phyloP scores from a whole-genome alignment of 352 stramenopile species.

The Globisporangium alternatum region DNA sequence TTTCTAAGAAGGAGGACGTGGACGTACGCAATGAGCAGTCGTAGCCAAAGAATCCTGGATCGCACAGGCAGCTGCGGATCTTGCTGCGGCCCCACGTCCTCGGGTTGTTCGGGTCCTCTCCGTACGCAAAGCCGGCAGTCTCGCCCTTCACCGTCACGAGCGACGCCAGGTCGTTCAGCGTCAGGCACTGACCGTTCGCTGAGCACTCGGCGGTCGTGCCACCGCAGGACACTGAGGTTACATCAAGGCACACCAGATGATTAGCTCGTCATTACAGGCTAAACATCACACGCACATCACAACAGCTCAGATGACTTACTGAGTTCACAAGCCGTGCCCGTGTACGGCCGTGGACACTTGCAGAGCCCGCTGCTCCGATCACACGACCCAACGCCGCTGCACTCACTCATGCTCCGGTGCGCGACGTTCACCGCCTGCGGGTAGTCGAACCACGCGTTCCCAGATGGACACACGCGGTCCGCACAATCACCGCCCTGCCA shows the following conservation, averaged over 20 bases:
- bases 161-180: constrained; percentile 57
- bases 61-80: constrained; percentile 68
- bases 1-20: not conserved
- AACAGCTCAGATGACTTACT: constrained; percentile 35
- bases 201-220: constrained; percentile 49
- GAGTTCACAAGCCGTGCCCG: constrained; percentile 57
- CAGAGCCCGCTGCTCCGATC: constrained; percentile 67
- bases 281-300: not conserved
- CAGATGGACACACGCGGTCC: constrained; percentile 55
- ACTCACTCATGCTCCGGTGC: constrained; percentile 51
- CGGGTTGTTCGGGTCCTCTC: constrained; percentile 61
- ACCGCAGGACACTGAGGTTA: constrained; percentile 48
- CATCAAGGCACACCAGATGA: not conserved
- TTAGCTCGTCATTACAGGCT: not conserved
- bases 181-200: constrained; percentile 74
- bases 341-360: constrained; percentile 72
- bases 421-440: constrained; percentile 48
- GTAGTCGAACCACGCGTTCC: constrained; percentile 66
- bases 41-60: constrained; percentile 53
- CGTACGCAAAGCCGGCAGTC: constrained; percentile 52
- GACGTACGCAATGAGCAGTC: constrained; percentile 64
- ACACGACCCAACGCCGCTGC: constrained; percentile 59
- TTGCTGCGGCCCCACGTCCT: constrained; percentile 70
- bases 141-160: constrained; percentile 55
- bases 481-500: constrained; percentile 81